Conservation (phyloP, 2,329 filamentous ascomycete genomes). For the Didymella pomorum region DNA sequence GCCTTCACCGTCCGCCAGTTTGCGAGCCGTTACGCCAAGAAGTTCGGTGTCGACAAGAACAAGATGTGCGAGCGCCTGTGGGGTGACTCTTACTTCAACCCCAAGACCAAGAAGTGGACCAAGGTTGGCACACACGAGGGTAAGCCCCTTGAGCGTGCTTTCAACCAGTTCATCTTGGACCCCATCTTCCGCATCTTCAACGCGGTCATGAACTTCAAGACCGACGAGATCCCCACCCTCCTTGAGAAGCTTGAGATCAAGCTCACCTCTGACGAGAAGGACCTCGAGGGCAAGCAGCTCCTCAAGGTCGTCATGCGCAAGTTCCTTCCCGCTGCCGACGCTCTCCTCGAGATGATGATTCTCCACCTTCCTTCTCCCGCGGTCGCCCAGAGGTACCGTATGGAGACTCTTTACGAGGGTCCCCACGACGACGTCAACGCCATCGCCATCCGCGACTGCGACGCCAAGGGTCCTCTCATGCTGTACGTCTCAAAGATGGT, state of each 20-base stretch:
- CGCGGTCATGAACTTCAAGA: conserved; percentile 98
- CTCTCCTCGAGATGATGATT: conserved; percentile 99
- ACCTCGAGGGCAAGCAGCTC: conserved; percentile 95
- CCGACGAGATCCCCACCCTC: conserved; percentile 83
- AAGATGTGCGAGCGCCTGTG: conserved; percentile 99
- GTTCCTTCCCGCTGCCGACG: conserved; percentile 97
- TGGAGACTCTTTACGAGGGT: conserved; percentile 98
- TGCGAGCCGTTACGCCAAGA: conserved; percentile 95
- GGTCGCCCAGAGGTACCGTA: conserved; percentile 97
- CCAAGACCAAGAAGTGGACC: conserved; percentile 99
- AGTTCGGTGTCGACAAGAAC: conserved; percentile 99
- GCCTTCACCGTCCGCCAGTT: conserved; percentile 99
- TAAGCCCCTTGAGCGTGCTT: conserved; percentile 93
- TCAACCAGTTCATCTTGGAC: conserved; percentile 99
- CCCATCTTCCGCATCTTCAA: conserved; percentile 99
- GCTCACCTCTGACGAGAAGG: conserved; percentile 84
- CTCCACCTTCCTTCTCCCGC: conserved; percentile 96
- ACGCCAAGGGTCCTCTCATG: conserved; percentile 98
- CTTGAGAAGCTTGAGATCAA: conserved; percentile 95
- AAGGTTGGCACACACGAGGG: conserved; percentile 84
- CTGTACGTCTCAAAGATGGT: conserved; percentile 99
- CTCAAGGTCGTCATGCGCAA: conserved; percentile 99
- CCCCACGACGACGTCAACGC: conserved; percentile 89
- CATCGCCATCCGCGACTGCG: conserved; percentile 98
- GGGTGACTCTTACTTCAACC: conserved; percentile 99